These are phyloP conservation scores for Ambrosia hybrid DNA, from an alignment of 140 eudicot species.

Conservation along the genomic window DNA sequence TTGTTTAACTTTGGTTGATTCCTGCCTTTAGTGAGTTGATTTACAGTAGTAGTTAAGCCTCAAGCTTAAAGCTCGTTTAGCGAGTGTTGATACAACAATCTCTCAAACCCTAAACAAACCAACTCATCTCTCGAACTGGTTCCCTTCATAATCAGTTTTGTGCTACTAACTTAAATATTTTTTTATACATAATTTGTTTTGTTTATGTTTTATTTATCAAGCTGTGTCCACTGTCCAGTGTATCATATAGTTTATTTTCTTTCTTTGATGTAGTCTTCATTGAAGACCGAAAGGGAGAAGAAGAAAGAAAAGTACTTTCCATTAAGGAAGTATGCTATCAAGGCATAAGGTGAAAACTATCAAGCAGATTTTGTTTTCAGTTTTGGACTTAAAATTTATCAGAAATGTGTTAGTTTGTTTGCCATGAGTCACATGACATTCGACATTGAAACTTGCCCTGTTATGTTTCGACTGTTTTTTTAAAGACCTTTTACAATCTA, in stretches of 20 bases:
- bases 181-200: too few relatives aligned
- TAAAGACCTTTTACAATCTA: too few relatives aligned
- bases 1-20: too few relatives aligned
- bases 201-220: background rate
- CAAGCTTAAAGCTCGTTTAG: too few relatives aligned
- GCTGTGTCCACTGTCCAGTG: background rate
- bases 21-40: too few relatives aligned
- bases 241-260: background rate
- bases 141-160: too few relatives aligned
- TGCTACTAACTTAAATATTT: too few relatives aligned
- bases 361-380: conserved; percentile 16
- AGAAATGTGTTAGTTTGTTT: conserved; percentile 24
- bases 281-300: conserved; percentile 78
- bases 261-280: conserved; percentile 44
- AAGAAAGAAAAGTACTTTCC: conserved; percentile 89
- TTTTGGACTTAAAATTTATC: conserved; percentile 31
- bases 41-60: too few relatives aligned
- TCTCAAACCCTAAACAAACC: too few relatives aligned
- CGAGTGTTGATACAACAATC: too few relatives aligned
- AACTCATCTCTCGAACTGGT: too few relatives aligned
- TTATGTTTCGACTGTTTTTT: too few relatives aligned
- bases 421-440: conserved; percentile 22
- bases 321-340: conserved; percentile 77
- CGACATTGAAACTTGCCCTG: background rate
- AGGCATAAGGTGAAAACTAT: conserved; percentile 45